These are phyloP conservation scores for Jamesozyma hellenica DNA, from an alignment of 805 yeast genomes.

Conservation along the genomic window DNA sequence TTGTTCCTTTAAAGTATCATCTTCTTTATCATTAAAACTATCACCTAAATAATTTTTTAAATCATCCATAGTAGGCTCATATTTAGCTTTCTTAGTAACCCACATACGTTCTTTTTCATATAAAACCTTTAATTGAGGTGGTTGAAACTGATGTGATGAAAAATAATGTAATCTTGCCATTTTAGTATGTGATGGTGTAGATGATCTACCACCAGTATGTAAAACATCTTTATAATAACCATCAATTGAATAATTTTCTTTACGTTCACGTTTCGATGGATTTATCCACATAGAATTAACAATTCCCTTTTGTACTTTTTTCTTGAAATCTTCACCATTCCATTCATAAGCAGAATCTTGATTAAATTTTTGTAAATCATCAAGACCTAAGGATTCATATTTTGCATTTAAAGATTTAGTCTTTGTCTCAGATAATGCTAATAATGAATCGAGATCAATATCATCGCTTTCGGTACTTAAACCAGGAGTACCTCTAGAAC, in stretches of 20 bases:
- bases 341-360: slow-evolving; percentile 74
- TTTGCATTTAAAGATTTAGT: slow-evolving; percentile 52
- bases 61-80: slow-evolving; percentile 55
- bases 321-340: slow-evolving; percentile 77
- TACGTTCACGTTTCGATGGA: slow-evolving; percentile 76
- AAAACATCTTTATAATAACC: slow-evolving; percentile 75
- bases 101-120: slow-evolving; percentile 75
- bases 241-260: slow-evolving; percentile 79
- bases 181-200: slow-evolving; percentile 48
- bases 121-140: slow-evolving; percentile 62
- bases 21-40: slow-evolving; percentile 29
- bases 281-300: slow-evolving; percentile 64
- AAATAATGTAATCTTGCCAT: slow-evolving; percentile 78
- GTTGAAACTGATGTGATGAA: slow-evolving; percentile 86
- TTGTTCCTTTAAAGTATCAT: slow-evolving; percentile 35
- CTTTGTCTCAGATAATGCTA: slow-evolving; percentile 51
- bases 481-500: slow-evolving; percentile 20
- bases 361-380: slow-evolving; percentile 67
- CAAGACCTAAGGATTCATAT: slow-evolving; percentile 59
- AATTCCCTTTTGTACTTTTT: slow-evolving; percentile 41
- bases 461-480: slow-evolving; percentile 27
- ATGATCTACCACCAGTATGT: slow-evolving; percentile 56
- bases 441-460: slow-evolving; percentile 49
- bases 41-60: slow-evolving; percentile 32
- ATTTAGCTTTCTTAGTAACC: slow-evolving; percentile 58